These are phyloP conservation scores for Leishmania gerbilli DNA, from an alignment of 208 protist genomes.

Conservation along the genomic window DNA sequence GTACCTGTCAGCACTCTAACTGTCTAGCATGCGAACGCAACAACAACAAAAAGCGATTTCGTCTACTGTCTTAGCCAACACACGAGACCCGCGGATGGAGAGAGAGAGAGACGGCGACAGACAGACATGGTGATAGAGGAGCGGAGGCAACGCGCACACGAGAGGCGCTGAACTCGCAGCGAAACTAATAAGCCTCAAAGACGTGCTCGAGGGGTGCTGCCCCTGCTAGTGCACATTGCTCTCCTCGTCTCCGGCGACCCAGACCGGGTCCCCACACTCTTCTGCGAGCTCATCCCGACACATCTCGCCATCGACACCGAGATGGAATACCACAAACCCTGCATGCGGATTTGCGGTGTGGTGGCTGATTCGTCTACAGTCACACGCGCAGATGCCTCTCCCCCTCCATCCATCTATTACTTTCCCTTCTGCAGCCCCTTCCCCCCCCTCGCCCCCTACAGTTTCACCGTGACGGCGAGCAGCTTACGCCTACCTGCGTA, in stretches of 20 bases:
- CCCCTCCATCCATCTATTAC: background rate
- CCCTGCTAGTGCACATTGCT: background rate
- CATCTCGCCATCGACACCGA: background rate
- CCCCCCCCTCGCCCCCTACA: background rate
- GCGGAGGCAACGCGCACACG: background rate
- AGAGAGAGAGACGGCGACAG: background rate
- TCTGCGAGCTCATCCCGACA: background rate
- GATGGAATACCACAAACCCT: background rate
- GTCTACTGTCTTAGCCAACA: background rate
- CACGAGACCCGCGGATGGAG: background rate
- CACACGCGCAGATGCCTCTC: background rate
- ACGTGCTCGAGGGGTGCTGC: background rate
- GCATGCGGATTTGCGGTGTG: background rate
- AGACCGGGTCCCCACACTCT: background rate
- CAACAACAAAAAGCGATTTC: conserved; percentile 5
- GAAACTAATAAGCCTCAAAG: no score
- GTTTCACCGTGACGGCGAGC: background rate
- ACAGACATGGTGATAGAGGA: background rate
- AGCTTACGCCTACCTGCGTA: conserved; percentile 10
- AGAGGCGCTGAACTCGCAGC: background rate
- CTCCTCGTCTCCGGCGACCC: background rate
- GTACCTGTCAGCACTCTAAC: background rate
- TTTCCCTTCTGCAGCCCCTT: background rate
- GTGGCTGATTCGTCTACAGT: background rate
- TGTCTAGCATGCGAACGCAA: conserved; percentile 1